A percentile compares a stretch with the other conserved stretches of the same genome.
phyloP scores from a whole-genome alignment of 2,329 filamentous ascomycete species.

The Colletotrichum magnum region DNA sequence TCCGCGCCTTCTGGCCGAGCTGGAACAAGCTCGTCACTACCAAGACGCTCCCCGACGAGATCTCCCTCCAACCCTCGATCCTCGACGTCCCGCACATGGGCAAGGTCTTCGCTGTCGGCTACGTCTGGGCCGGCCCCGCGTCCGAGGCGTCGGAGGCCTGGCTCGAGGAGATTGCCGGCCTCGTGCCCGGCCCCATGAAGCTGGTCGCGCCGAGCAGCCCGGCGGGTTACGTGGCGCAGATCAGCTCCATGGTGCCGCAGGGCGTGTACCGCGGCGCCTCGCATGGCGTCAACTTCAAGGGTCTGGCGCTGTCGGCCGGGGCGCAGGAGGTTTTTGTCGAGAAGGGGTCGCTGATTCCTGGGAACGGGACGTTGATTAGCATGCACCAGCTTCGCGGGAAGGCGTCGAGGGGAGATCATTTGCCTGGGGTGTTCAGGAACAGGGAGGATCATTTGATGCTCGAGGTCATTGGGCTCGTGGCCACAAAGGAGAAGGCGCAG shows the following conservation, averaged over 20 bases:
- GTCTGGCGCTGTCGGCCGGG: constrained; percentile 44
- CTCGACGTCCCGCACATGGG: constrained; percentile 49
- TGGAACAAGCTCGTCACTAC: constrained; percentile 44
- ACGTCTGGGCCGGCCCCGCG: constrained; percentile 52
- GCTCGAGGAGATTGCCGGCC: constrained; percentile 46
- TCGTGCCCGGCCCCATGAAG: constrained; percentile 47
- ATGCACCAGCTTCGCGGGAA: constrained; percentile 48
- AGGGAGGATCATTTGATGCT: constrained; percentile 52
- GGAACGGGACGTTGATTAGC: constrained; percentile 46
- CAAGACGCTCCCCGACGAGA: constrained; percentile 39
- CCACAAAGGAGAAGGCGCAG: constrained; percentile 42
- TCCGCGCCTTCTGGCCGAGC: constrained; percentile 39
- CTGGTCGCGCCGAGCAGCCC: constrained; percentile 45
- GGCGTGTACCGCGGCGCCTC: constrained; percentile 42
- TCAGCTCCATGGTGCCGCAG: constrained; percentile 43
- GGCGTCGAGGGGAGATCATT: constrained; percentile 36
- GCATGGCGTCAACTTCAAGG: constrained; percentile 43
- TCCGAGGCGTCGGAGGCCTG: constrained; percentile 47
- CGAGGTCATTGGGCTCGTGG: constrained; percentile 50
- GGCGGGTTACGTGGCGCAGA: constrained; percentile 40
- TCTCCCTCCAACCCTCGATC: constrained; percentile 47
- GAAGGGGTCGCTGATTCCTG: constrained; percentile 42
- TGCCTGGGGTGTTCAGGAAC: constrained; percentile 48
- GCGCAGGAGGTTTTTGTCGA: constrained; percentile 46
- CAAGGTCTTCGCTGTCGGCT: constrained; percentile 44